Conservation (phyloP, 2,329 filamentous ascomycete species). For the Colletotrichum incanum region DNA sequence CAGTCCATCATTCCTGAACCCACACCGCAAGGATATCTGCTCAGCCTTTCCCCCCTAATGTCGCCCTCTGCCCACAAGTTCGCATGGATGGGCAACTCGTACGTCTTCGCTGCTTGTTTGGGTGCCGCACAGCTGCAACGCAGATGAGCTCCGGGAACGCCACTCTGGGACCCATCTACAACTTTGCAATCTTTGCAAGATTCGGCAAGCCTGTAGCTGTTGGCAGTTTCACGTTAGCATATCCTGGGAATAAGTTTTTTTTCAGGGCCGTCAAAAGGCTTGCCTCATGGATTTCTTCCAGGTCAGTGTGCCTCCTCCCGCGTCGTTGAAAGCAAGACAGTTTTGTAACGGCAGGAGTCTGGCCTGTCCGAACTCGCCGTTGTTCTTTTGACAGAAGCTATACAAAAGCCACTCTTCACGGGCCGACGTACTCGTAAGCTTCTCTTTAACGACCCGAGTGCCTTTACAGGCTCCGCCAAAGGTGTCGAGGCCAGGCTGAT, state of each 20-base stretch:
- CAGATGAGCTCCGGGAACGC: neutral
- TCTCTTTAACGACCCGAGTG: neutral
- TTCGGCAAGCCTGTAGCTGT: slow-evolving; percentile 4
- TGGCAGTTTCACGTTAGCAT: neutral
- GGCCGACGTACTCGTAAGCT: neutral
- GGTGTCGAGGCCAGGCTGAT: slow-evolving; percentile 57
- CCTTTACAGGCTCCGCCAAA: slow-evolving; percentile 66
- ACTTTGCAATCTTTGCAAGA: neutral
- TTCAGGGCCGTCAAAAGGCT: neutral
- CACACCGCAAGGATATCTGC: neutral
- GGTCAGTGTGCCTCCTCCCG: neutral
- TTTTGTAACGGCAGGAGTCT: neutral
- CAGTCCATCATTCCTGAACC: neutral
- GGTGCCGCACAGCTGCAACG: neutral
- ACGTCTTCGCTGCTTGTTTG: neutral
- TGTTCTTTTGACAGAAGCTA: neutral
- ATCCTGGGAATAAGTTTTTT: too few species aligned
- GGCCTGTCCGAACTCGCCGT: neutral
- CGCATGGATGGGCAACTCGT: neutral
- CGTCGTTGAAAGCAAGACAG: slow-evolving; percentile 1
- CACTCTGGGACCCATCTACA: neutral
- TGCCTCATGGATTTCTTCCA: neutral
- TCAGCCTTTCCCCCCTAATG: neutral
- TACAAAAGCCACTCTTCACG: neutral
- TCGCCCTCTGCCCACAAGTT: neutral